phyloP scores from a whole-genome alignment of 805 yeast species.

The Kazachstania taianensis region DNA sequence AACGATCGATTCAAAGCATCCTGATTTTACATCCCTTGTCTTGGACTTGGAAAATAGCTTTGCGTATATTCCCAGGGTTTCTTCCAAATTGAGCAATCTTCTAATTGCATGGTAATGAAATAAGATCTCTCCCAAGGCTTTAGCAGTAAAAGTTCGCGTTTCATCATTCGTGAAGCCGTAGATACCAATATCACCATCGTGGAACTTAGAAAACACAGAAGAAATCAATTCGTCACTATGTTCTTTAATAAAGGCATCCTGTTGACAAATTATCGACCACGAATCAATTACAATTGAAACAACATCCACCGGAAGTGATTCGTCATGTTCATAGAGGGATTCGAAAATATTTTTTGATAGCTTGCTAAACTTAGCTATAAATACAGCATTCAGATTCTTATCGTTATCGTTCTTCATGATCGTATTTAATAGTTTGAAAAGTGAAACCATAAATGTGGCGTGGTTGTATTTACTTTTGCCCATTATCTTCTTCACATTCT shows the following conservation, averaged over 20 bases:
- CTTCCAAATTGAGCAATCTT: slow-evolving; percentile 13
- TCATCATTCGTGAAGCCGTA: slow-evolving; percentile 23
- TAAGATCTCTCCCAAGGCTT: slow-evolving; percentile 29
- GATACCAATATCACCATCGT: slow-evolving; percentile 19
- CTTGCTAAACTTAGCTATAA: slow-evolving; percentile 18
- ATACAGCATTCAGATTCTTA: slow-evolving; percentile 4
- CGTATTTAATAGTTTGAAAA: slow-evolving; percentile 17
- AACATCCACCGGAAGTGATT: slow-evolving; percentile 21
- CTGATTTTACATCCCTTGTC: slow-evolving; percentile 23
- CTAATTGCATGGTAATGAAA: slow-evolving; percentile 18
- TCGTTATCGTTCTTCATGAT: slow-evolving; percentile 14
- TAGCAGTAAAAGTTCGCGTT: slow-evolving; percentile 25
- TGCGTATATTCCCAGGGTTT: slow-evolving; percentile 16
- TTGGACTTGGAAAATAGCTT: slow-evolving; percentile 12
- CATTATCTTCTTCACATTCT: slow-evolving; percentile 27
- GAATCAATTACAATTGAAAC: slow-evolving; percentile 20
- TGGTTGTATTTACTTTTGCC: slow-evolving; percentile 27
- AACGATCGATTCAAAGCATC: slow-evolving; percentile 30
- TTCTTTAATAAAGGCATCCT: slow-evolving; percentile 17
- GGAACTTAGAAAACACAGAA: slow-evolving; percentile 15
- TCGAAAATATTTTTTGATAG: slow-evolving; percentile 18
- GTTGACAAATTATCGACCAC: slow-evolving; percentile 16
- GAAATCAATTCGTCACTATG: slow-evolving; percentile 12
- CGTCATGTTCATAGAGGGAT: slow-evolving; percentile 12
- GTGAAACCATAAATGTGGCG: slow-evolving; percentile 21